phyloP scores from a whole-genome alignment of 768 basidiomycete genomes.

The Trametes coccinea region DNA sequence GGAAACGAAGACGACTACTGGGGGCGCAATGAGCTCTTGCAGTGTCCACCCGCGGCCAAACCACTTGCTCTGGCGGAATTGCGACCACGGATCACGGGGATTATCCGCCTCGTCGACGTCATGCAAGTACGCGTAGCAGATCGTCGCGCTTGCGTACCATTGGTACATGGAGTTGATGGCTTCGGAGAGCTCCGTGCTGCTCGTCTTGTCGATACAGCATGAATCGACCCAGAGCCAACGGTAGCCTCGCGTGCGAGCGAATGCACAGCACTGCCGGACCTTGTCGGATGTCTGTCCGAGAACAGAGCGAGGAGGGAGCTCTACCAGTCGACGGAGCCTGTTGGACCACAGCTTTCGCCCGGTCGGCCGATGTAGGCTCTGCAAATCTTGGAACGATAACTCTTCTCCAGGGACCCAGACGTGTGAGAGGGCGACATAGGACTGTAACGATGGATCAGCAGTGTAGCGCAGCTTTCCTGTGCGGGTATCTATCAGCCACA shows the following conservation, averaged over 20 bases:
- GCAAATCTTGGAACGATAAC: too few species aligned
- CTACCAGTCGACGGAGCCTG: neutral
- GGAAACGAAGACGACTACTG: constrained; percentile 1
- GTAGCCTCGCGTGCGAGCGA: neutral
- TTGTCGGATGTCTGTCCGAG: constrained; percentile 3
- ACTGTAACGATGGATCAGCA: too few species aligned
- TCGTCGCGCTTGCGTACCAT: constrained; percentile 8
- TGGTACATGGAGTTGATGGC: constrained; percentile 22
- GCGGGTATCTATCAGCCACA: too few species aligned
- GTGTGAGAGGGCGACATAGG: too few species aligned
- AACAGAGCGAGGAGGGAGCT: neutral
- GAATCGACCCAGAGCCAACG: constrained; percentile 13
- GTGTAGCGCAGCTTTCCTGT: too few species aligned
- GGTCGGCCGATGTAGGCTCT: too few species aligned
- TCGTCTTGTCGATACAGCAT: constrained; percentile 22
- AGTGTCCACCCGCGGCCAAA: constrained; percentile 13
- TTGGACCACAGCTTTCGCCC: too few species aligned
- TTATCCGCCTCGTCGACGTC: constrained; percentile 8
- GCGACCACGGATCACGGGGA: neutral
- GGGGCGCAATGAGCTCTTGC: constrained; percentile 14
- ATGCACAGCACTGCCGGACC: constrained; percentile 12
- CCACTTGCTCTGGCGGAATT: constrained; percentile 13
- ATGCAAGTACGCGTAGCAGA: constrained; percentile 12
- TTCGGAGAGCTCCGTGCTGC: constrained; percentile 19
- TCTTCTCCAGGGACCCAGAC: too few species aligned